Percentiles rank a stretch among this genome's conserved stretches.
phyloP scores from a whole-genome alignment of 176 grass and related monocot species.

The Phragmites australis region DNA sequence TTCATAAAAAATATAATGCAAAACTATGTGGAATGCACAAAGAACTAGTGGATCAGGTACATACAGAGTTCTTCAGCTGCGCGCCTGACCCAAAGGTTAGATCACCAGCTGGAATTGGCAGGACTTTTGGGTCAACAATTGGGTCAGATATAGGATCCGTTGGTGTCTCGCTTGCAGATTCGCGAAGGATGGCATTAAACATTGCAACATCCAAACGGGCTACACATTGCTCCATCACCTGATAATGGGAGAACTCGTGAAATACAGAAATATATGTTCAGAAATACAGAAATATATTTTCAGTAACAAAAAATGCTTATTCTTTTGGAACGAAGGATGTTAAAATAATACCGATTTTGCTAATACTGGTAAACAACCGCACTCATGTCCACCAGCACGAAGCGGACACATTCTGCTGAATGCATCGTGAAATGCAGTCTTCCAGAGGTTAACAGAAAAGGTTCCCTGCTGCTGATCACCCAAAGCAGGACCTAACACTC shows the following conservation, averaged over 20 bases:
- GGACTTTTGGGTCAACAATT: constrained; percentile 78
- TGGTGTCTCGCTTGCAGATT: constrained; percentile 75
- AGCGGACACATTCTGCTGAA: constrained; percentile 82
- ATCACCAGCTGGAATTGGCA: constrained; percentile 90
- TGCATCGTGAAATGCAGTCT: constrained; percentile 75
- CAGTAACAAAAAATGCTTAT: constrained; percentile 5
- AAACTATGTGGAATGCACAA: constrained; percentile 18
- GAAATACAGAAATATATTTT: constrained; percentile 21
- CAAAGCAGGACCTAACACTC: constrained; percentile 60
- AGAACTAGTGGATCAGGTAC: constrained; percentile 39
- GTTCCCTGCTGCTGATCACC: constrained; percentile 75
- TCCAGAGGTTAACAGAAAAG: constrained; percentile 90
- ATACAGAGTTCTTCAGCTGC: constrained; percentile 91
- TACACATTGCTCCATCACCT: constrained; percentile 98
- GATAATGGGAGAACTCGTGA: constrained; percentile 33
- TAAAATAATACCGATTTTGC: constrained; percentile 73
- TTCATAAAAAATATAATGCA: constrained; percentile 12
- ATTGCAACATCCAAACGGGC: constrained; percentile 86
- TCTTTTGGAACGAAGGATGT: constrained; percentile 25
- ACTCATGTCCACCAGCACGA: constrained; percentile 70
- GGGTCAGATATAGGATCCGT: constrained; percentile 97
- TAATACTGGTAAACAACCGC: constrained; percentile 83
- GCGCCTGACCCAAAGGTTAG: constrained; percentile 95
- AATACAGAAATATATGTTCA: constrained; percentile 21
- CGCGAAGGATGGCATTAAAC: constrained; percentile 98